Conservation (phyloP, 2,329 filamentous ascomycete species). For the Thelonectria discophora region DNA sequence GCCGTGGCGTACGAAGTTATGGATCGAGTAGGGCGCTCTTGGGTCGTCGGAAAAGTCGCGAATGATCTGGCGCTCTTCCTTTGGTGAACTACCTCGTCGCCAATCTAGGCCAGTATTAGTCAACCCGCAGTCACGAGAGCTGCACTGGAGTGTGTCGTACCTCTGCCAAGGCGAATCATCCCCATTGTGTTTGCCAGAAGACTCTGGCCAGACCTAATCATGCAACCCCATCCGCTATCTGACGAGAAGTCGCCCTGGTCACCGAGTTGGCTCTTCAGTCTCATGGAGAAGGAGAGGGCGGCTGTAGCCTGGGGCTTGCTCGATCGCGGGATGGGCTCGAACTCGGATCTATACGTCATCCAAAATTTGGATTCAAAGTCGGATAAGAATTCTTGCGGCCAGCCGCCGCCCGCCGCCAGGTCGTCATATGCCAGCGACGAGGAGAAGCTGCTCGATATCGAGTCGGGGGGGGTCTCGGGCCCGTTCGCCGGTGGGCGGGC, state of each 20-base stretch:
- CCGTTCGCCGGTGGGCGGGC: conserved; percentile 40
- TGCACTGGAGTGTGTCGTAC: conserved; percentile 53
- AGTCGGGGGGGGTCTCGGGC: conserved; percentile 59
- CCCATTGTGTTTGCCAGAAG: conserved; percentile 86
- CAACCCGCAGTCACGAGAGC: neutral
- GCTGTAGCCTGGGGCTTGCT: conserved; percentile 75
- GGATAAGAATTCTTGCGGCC: conserved; percentile 86
- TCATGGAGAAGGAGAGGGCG: conserved; percentile 82
- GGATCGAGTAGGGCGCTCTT: conserved; percentile 89
- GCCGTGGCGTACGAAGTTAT: conserved; percentile 91
- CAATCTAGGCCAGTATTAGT: conserved; percentile 64
- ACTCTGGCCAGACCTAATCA: conserved; percentile 97
- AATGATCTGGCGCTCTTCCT: conserved; percentile 75
- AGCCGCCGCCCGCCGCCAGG: conserved; percentile 63
- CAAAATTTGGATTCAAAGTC: conserved; percentile 94
- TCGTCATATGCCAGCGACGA: conserved; percentile 61
- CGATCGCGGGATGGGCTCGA: conserved; percentile 82
- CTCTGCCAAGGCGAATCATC: conserved; percentile 78
- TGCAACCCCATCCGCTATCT: conserved; percentile 97
- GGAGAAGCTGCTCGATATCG: conserved; percentile 60
- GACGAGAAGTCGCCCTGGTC: conserved; percentile 87
- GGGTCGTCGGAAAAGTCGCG: conserved; percentile 88
- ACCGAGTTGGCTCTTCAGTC: conserved; percentile 80
- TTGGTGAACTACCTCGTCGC: conserved; percentile 68
- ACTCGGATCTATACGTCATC: conserved; percentile 95